Evolutionary conservation across 176 grass and related monocot species (phyloP).

Genomic region (Avena eriantha): DNA sequence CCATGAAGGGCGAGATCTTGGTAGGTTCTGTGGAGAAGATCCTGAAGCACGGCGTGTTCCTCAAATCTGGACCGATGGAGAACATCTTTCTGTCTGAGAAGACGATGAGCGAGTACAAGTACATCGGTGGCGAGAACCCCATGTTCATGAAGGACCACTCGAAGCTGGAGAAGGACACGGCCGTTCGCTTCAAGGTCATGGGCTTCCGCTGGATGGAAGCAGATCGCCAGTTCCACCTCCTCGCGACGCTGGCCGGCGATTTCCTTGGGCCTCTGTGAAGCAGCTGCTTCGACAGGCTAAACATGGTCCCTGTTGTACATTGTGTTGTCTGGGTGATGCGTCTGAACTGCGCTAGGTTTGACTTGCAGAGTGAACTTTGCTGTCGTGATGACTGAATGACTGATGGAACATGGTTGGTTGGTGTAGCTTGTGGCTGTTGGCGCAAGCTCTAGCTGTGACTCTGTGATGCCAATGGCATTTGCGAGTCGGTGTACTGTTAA

Average conservation of each 20-base stretch:
- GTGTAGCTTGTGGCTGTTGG: background rate
- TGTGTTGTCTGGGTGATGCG: conserved; percentile 11
- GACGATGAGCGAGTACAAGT: background rate
- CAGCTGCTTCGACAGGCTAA: background rate
- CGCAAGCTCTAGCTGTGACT: background rate
- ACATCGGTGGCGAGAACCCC: background rate
- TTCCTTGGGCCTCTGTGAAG: conserved; percentile 78
- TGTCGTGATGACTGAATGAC: background rate
- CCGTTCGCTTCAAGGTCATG: conserved; percentile 51
- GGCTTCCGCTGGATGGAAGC: background rate
- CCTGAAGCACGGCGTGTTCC: background rate
- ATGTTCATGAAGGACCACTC: conserved; percentile 15
- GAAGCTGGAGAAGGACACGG: conserved; percentile 51
- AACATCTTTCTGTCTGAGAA: background rate
- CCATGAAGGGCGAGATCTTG: background rate
- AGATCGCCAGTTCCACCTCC: background rate
- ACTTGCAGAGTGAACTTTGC: background rate
- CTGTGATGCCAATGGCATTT: background rate
- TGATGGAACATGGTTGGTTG: background rate
- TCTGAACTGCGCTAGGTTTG: background rate
- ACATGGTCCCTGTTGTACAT: conserved; percentile 23
- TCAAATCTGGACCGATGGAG: background rate
- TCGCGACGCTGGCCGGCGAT: conserved; percentile 78
- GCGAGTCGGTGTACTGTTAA: background rate
- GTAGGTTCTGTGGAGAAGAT: background rate